These are phyloP conservation scores for Akebia trifoliata DNA, from an alignment of 164 flowering plant genomes.

Conservation along the genomic window DNA sequence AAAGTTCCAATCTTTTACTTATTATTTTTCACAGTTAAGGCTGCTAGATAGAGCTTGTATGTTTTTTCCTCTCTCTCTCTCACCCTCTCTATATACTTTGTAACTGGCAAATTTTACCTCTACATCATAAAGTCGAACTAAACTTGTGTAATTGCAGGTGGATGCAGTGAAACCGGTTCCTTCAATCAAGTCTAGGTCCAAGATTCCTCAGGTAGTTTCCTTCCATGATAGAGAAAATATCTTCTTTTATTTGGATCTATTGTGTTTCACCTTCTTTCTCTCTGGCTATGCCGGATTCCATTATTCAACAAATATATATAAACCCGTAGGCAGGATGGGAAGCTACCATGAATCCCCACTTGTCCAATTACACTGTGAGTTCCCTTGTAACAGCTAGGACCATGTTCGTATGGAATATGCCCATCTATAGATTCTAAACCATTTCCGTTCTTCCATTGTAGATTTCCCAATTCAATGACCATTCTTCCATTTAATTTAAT, in stretches of 20 bases:
- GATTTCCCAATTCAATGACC: no score
- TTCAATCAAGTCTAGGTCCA: conserved; percentile 8
- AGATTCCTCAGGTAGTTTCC: conserved; percentile 33
- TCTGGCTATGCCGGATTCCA: conserved; percentile 36
- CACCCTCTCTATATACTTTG: no score
- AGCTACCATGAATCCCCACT: conserved; percentile 66
- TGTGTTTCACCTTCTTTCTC: not conserved
- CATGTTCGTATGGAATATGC: not conserved
- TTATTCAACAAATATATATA: conserved; percentile 32
- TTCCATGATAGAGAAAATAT: not conserved
- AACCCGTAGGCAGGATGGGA: conserved; percentile 81
- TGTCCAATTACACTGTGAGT: conserved; percentile 76
- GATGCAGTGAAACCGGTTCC: conserved; percentile 14
- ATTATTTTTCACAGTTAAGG: no score
- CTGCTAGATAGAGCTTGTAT: no score
- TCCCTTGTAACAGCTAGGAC: not conserved
- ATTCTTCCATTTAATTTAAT: no score
- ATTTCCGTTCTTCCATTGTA: no score
- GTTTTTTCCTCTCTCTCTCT: no score
- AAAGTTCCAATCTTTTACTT: no score
- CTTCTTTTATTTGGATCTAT: no score
- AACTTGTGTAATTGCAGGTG: conserved; percentile 17
- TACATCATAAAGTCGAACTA: no score
- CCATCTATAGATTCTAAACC: no score
- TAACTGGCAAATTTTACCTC: no score